phyloP scores from a whole-genome alignment of 768 basidiomycete species.

The Termitomyces sp. region DNA sequence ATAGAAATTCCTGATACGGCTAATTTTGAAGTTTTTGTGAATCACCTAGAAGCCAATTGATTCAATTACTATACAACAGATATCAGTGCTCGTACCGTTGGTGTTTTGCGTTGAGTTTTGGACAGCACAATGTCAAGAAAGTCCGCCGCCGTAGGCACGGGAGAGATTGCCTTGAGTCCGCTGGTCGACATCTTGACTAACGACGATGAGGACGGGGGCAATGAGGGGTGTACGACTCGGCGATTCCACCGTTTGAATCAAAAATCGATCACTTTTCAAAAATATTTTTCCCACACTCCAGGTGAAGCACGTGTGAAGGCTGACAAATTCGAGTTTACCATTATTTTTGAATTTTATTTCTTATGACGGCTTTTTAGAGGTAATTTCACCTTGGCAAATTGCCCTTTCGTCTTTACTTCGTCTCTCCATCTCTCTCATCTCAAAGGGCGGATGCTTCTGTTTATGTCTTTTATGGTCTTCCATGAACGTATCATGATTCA shows the following conservation, averaged over 20 bases:
- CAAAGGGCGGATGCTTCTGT: too few species aligned
- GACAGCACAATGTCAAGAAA: conserved; percentile 93
- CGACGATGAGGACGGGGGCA: neutral
- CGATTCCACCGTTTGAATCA: conserved; percentile 1
- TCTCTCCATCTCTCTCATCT: too few species aligned
- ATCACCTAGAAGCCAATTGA: conserved; percentile 61
- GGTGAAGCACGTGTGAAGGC: neutral
- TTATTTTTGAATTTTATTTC: too few species aligned
- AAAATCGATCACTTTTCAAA: conserved; percentile 14
- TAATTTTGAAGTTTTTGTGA: conserved; percentile 99
- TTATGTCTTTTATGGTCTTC: neutral
- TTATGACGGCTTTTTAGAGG: too few species aligned
- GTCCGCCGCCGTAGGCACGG: conserved; percentile 95
- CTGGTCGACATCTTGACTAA: conserved; percentile 64
- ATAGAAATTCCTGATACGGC: conserved; percentile 95
- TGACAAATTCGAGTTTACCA: neutral
- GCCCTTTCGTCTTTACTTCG: too few species aligned
- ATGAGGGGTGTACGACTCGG: neutral
- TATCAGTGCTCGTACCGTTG: conserved; percentile 56
- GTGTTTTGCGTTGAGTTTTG: conserved; percentile 96
- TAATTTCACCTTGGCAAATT: too few species aligned
- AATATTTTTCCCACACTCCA: conserved; percentile 11
- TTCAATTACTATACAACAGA: neutral
- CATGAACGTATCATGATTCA: neutral
- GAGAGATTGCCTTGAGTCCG: conserved; percentile 94